phyloP scores from a whole-genome alignment of 2,329 filamentous ascomycete species.

The Diaporthe capsici region DNA sequence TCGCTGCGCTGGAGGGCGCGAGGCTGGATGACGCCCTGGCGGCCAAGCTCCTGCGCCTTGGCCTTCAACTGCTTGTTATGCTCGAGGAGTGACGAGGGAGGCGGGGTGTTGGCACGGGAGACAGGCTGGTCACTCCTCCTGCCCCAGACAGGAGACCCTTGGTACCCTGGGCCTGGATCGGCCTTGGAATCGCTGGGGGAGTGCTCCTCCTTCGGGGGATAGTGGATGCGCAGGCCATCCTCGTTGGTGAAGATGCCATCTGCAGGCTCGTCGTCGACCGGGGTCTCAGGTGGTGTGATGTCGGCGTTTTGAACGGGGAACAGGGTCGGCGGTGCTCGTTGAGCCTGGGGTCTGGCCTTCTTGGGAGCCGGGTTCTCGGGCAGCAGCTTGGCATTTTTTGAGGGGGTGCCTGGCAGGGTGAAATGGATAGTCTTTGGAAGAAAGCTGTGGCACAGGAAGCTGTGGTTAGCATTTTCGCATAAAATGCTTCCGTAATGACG shows the following conservation, averaged over 20 bases:
- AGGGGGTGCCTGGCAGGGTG: constrained; percentile 71
- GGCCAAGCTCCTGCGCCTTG: constrained; percentile 71
- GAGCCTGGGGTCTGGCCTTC: constrained; percentile 46
- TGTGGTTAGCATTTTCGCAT: constrained; percentile 34
- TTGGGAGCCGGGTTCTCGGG: constrained; percentile 50
- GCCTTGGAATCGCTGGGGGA: constrained; percentile 58
- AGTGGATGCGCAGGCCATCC: constrained; percentile 70
- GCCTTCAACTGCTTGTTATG: constrained; percentile 67
- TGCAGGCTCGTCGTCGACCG: constrained; percentile 59
- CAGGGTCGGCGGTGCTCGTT: constrained; percentile 63
- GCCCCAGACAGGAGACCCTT: constrained; percentile 84
- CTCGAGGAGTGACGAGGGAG: constrained; percentile 82
- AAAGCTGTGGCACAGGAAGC: constrained; percentile 73
- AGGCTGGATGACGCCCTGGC: constrained; percentile 71
- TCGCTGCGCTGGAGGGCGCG: constrained; percentile 67
- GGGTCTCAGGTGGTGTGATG: constrained; percentile 70
- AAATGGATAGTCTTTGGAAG: constrained; percentile 95
- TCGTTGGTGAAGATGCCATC: constrained; percentile 70
- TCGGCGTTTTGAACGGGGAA: constrained; percentile 61
- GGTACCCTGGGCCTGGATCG: constrained; percentile 82
- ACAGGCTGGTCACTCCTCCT: constrained; percentile 81
- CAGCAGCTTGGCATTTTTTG: constrained; percentile 46
- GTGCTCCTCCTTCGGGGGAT: constrained; percentile 56
- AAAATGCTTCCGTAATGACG: constrained; percentile 29
- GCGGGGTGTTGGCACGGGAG: constrained; percentile 80